Percentiles rank a stretch among this genome's conserved stretches.
phyloP scores from a whole-genome alignment of 73 alveolate genomes.

The Diophrys appendiculata region DNA sequence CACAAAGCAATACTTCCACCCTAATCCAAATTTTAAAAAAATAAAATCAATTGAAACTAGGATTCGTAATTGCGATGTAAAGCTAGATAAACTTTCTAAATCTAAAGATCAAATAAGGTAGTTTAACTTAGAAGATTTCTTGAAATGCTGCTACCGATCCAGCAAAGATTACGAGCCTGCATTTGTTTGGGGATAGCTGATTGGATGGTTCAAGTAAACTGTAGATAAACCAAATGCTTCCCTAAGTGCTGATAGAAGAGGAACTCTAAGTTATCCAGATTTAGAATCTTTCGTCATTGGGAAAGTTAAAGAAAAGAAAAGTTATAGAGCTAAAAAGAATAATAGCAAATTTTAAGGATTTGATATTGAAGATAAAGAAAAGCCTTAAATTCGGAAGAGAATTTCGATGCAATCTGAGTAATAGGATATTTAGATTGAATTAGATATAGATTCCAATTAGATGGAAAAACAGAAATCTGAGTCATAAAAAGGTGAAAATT shows the following conservation, averaged over 20 bases:
- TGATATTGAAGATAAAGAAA: constrained; percentile 22
- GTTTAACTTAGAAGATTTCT: constrained; percentile 36
- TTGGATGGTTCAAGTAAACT: constrained; percentile 86
- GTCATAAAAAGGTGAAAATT: constrained; percentile 1
- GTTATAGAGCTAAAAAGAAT: background rate
- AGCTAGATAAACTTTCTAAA: constrained; percentile 1
- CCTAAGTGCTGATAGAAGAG: constrained; percentile 81
- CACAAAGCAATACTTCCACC: constrained; percentile 58
- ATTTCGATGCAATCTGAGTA: no score
- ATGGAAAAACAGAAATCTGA: no score
- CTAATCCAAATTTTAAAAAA: constrained; percentile 43
- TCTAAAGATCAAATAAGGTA: constrained; percentile 8
- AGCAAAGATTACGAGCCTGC: constrained; percentile 85
- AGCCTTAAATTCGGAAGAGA: constrained; percentile 12
- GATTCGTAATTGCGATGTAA: constrained; percentile 69
- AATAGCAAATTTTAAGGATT: constrained; percentile 8
- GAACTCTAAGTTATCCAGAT: constrained; percentile 86
- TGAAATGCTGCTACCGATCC: constrained; percentile 56
- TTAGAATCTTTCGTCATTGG: constrained; percentile 70
- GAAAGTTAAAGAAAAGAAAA: constrained; percentile 28
- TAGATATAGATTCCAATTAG: no score
- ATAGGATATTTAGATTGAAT: background rate
- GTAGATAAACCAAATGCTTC: constrained; percentile 85
- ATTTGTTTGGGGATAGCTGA: constrained; percentile 83
- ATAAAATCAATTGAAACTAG: constrained; percentile 39